These are phyloP conservation scores for Colletotrichum aenigma DNA, from an alignment of 2,329 filamentous ascomycete genomes.

Conservation along the genomic window DNA sequence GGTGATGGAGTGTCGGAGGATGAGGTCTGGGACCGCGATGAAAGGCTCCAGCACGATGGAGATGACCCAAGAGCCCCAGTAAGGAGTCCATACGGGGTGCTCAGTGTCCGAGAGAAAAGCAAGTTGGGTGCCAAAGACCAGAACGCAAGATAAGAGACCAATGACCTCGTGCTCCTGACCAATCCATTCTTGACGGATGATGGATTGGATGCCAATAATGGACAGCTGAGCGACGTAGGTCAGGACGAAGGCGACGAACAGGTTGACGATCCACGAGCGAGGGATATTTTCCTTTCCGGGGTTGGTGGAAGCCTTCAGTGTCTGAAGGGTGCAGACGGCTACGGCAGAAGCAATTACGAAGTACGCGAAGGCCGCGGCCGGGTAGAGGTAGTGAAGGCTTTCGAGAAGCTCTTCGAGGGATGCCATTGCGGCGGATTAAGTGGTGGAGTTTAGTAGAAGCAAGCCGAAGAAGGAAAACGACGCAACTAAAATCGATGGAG, in stretches of 20 bases:
- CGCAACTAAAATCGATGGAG: background rate
- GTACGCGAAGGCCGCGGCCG: conserved; percentile 60
- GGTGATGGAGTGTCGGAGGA: conserved; percentile 29
- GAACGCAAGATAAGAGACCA: conserved; percentile 63
- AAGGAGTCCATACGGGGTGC: conserved; percentile 64
- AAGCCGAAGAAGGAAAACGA: background rate
- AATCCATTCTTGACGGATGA: conserved; percentile 40
- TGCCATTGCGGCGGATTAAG: conserved; percentile 10
- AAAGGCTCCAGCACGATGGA: conserved; percentile 60
- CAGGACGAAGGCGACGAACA: conserved; percentile 46
- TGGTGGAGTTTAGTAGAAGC: background rate
- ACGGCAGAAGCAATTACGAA: conserved; percentile 57
- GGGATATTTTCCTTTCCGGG: conserved; percentile 39
- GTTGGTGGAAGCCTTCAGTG: conserved; percentile 37
- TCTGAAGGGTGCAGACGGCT: conserved; percentile 59
- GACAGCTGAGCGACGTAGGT: conserved; percentile 54
- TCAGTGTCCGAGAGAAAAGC: conserved; percentile 55
- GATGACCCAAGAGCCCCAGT: conserved; percentile 65
- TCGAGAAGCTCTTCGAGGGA: conserved; percentile 37
- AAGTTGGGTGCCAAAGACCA: conserved; percentile 68
- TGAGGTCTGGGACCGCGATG: conserved; percentile 37
- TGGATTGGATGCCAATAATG: conserved; percentile 39
- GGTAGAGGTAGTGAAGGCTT: conserved; percentile 63
- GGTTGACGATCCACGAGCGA: conserved; percentile 42
- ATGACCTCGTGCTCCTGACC: conserved; percentile 55